A percentile compares a stretch with the other conserved stretches of the same genome.
Conservation (phyloP, 208 protist genomes). For the Leishmania amazonensis region DNA sequence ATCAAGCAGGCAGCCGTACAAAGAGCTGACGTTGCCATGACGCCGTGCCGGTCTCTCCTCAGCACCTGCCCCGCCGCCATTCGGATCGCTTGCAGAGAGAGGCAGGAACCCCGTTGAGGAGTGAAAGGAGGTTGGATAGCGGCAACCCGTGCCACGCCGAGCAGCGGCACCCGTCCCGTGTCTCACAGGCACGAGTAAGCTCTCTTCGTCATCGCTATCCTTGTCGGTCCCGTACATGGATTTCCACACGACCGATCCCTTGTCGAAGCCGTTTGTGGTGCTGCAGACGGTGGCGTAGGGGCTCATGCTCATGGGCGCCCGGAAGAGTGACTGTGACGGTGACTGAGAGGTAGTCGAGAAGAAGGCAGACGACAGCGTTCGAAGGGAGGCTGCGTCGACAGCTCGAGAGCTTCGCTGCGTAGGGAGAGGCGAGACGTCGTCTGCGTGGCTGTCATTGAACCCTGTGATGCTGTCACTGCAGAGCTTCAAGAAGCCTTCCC, state of each 20-base stretch:
- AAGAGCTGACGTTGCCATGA: not conserved
- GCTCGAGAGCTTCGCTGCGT: not conserved
- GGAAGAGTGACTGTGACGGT: not conserved
- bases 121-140: not conserved
- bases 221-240: constrained; percentile 1
- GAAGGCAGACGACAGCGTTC: not conserved
- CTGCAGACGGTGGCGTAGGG: not conserved
- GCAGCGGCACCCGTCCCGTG: not conserved
- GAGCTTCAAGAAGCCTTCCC: not conserved
- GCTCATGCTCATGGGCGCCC: no score
- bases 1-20: not conserved
- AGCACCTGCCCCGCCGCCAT: not conserved
- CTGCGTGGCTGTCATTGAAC: not conserved
- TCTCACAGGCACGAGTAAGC: not conserved
- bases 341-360: not conserved
- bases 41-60: not conserved
- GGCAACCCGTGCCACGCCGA: not conserved
- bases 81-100: not conserved
- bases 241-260: not conserved
- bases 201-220: not conserved
- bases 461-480: not conserved
- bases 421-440: not conserved
- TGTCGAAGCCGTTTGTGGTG: not conserved
- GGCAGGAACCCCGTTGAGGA: not conserved
- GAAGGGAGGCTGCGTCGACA: no score